Evolutionary conservation across 2,329 filamentous ascomycete species (phyloP).

Genomic region (Aspergillus jensenii): DNA sequence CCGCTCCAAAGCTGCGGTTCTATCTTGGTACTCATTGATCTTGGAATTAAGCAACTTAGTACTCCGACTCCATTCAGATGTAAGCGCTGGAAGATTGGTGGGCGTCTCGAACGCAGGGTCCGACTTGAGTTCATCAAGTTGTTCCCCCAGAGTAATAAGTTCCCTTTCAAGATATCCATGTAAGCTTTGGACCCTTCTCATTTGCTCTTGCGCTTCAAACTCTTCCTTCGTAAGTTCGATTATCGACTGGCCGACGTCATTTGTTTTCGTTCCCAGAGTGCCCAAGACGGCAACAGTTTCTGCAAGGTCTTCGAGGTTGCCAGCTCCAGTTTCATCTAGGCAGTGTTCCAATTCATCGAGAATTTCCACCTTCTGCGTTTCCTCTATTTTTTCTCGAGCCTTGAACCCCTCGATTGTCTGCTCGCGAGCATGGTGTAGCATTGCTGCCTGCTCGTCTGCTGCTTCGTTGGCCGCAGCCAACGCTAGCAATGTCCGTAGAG

Average conservation of each 20-base stretch:
- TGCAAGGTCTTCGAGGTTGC: slow-evolving; percentile 60
- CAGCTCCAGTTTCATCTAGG: slow-evolving; percentile 54
- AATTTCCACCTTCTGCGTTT: slow-evolving; percentile 42
- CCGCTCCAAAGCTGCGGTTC: slow-evolving; percentile 45
- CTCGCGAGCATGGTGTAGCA: slow-evolving; percentile 38
- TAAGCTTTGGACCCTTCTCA: slow-evolving; percentile 57
- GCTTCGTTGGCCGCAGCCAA: slow-evolving; percentile 74
- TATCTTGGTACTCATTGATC: slow-evolving; percentile 65
- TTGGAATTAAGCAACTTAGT: slow-evolving; percentile 67
- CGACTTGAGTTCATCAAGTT: slow-evolving; percentile 32
- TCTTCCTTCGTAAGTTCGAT: slow-evolving; percentile 57
- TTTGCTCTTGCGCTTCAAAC: slow-evolving; percentile 55
- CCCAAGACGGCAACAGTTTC: slow-evolving; percentile 52
- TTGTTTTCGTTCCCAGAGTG: slow-evolving; percentile 49
- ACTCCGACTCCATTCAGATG: slow-evolving; percentile 70
- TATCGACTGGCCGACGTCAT: slow-evolving; percentile 53
- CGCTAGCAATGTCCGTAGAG: slow-evolving; percentile 70
- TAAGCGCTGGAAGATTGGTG: slow-evolving; percentile 63
- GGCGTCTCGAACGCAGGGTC: slow-evolving; percentile 53
- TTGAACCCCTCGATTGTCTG: slow-evolving; percentile 35
- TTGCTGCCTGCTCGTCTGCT: slow-evolving; percentile 49
- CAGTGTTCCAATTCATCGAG: slow-evolving; percentile 55
- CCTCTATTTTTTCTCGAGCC: slow-evolving; percentile 27
- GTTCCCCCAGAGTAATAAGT: slow-evolving; percentile 33
- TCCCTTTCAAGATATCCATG: slow-evolving; percentile 57